phyloP scores from a whole-genome alignment of 2,329 filamentous ascomycete species.

The Trichoderma simmonsii region DNA sequence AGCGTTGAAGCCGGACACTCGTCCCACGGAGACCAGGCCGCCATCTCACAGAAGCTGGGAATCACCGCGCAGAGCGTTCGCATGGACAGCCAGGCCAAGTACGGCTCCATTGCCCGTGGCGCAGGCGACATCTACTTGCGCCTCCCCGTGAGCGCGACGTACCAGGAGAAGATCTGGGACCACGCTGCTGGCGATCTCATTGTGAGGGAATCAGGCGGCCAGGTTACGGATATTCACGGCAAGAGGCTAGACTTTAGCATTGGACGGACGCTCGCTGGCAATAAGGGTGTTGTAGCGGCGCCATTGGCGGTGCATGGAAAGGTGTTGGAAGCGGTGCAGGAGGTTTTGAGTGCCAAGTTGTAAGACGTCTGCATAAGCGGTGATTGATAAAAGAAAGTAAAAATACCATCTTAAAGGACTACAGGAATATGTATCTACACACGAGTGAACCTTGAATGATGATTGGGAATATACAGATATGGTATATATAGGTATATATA shows the following conservation, averaged over 20 bases:
- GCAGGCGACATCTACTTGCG: slow-evolving; percentile 93
- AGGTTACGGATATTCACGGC: slow-evolving; percentile 86
- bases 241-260: slow-evolving; percentile 81
- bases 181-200: slow-evolving; percentile 94
- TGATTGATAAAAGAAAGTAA: background rate
- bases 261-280: slow-evolving; percentile 80
- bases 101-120: slow-evolving; percentile 89
- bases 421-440: background rate
- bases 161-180: slow-evolving; percentile 99
- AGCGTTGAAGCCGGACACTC: slow-evolving; percentile 93
- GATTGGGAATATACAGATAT: background rate
- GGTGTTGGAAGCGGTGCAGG: slow-evolving; percentile 79
- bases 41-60: slow-evolving; percentile 74
- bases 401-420: background rate
- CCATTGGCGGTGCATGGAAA: slow-evolving; percentile 70
- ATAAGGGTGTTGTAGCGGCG: slow-evolving; percentile 92
- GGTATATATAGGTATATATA: background rate
- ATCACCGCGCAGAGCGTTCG: slow-evolving; percentile 87
- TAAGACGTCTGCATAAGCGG: slow-evolving; percentile 10
- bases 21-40: slow-evolving; percentile 80
- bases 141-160: slow-evolving; percentile 78
- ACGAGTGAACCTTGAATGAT: background rate
- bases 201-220: slow-evolving; percentile 87
- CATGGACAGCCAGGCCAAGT: slow-evolving; percentile 98
- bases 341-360: slow-evolving; percentile 57